Evolutionary conservation across 2,329 filamentous ascomycete species (phyloP), one percentile per base, ranked within the genome.

Genomic region (Microsporum audouinii): DNA sequence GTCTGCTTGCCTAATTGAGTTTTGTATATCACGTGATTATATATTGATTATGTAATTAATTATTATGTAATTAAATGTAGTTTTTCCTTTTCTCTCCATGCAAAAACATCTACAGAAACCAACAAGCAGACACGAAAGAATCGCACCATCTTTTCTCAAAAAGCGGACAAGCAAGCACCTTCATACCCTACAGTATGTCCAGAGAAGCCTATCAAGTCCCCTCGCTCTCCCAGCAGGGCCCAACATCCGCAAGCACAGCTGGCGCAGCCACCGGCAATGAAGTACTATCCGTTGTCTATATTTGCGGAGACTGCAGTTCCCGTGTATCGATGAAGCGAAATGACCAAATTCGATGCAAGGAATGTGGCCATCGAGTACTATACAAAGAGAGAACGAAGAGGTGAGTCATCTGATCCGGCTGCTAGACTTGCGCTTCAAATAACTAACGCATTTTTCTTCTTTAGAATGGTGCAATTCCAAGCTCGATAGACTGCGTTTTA

Each of bases 321-420:
- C 87, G 88, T 68, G 88, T 92, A 51, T 80, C 83, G 17, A 79
- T 95, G 68, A 87, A 88, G 75, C 84, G 86, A 67, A 87, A 85
- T 64, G 89, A 94, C 69, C 85, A 87, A 38, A 92, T 95, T 67
- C 82, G 89, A 33, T 96, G 91, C 81, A 88, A 89, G 75, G 88
- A 91, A 77, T 99, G 94, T 75, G 94, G 94, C 5, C 94, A 96
- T 71, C 86, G 94, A 66, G 91, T 99, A 64, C 78, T 99, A 67
- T 97, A 97, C 78, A 99, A 99, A 84, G 89, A 96, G 83, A 80
- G 94, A 72, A 99, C 94, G 51, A 96, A 95, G 82, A 85, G 94
- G 94, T 96, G 74, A 76, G 87, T 78, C 55, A 31, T 38, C 51
- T 17, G 53, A 58, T 31, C 59, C 58, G 53, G 58, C 59, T 61